A percentile compares a stretch with the other conserved stretches of the same genome.
Evolutionary conservation across 306 rosid genomes (phyloP).

Genomic region (Trifolium dubium): DNA sequence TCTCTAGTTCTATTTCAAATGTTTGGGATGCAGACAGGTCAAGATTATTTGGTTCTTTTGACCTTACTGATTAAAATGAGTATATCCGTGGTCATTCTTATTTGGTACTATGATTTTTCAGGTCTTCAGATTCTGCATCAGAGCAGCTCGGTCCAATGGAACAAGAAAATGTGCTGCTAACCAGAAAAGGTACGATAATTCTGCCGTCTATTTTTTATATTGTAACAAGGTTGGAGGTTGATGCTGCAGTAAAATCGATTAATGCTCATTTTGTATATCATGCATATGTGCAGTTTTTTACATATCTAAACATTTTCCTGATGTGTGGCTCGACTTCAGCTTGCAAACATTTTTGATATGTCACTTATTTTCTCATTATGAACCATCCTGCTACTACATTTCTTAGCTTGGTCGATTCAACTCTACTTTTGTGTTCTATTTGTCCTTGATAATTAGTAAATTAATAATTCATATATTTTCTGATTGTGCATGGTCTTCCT

Average conservation of each 20-base stretch:
- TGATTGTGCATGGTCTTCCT: constrained; percentile 15
- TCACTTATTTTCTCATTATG: too few species aligned
- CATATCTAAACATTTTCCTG: not conserved
- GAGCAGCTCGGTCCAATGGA: constrained; percentile 68
- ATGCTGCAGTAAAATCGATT: not conserved
- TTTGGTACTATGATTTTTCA: constrained; percentile 38
- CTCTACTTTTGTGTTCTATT: too few species aligned
- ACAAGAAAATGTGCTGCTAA: constrained; percentile 57
- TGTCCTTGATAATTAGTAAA: constrained; percentile 17
- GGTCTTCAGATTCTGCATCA: constrained; percentile 60
- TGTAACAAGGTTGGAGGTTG: not conserved
- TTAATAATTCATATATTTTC: constrained; percentile 33
- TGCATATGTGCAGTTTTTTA: not conserved
- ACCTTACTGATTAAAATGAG: constrained; percentile 21
- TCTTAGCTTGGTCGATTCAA: too few species aligned
- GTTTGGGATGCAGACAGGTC: constrained; percentile 70
- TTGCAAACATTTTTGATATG: too few species aligned
- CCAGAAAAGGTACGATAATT: constrained; percentile 58
- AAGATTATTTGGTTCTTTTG: constrained; percentile 6
- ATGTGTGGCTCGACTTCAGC: not conserved
- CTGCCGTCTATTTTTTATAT: constrained; percentile 14
- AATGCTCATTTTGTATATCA: not conserved
- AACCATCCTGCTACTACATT: too few species aligned
- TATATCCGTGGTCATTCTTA: constrained; percentile 22
- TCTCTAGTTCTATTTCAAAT: constrained; percentile 38